Conservation (phyloP, 495 filamentous ascomycete genomes). For the Darksidea phi region DNA sequence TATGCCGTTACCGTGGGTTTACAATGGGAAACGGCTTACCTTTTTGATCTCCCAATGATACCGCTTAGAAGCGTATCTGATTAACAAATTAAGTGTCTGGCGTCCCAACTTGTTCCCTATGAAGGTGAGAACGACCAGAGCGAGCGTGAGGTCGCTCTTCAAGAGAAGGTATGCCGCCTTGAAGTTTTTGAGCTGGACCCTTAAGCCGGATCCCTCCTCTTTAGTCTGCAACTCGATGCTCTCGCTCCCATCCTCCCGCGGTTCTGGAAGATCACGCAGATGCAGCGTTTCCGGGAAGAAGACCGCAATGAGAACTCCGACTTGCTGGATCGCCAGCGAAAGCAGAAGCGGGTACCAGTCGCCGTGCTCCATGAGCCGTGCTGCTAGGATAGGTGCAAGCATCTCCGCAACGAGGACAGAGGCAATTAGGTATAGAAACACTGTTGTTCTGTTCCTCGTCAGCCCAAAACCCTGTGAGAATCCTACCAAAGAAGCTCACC, state of each 20-base stretch:
- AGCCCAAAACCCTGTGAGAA: neutral
- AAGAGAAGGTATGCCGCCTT: slow-evolving; percentile 40
- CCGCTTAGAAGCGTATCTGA: slow-evolving; percentile 49
- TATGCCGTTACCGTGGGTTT: neutral
- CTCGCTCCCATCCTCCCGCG: slow-evolving; percentile 1
- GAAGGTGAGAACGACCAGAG: slow-evolving; percentile 40
- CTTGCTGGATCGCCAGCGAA: slow-evolving; percentile 17
- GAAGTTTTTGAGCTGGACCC: slow-evolving; percentile 34
- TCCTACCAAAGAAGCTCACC: slow-evolving; percentile 3
- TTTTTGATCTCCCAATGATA: slow-evolving; percentile 47
- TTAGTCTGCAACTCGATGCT: slow-evolving; percentile 1
- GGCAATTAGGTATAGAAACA: slow-evolving; percentile 32
- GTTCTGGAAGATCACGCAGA: slow-evolving; percentile 28
- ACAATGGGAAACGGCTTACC: slow-evolving; percentile 31
- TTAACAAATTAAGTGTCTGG: slow-evolving; percentile 39
- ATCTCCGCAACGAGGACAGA: slow-evolving; percentile 26
- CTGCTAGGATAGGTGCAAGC: slow-evolving; percentile 24
- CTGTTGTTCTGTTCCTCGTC: slow-evolving; percentile 14
- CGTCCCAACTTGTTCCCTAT: slow-evolving; percentile 42
- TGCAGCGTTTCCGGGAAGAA: slow-evolving; percentile 34
- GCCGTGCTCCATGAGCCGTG: slow-evolving; percentile 26
- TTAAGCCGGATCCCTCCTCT: slow-evolving; percentile 14
- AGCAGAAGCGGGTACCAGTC: slow-evolving; percentile 29
- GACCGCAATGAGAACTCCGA: slow-evolving; percentile 11
- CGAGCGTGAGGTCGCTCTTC: slow-evolving; percentile 39